Evolutionary conservation across 2,329 filamentous ascomycete genomes (phyloP).

Genomic region (Fusarium siculi): DNA sequence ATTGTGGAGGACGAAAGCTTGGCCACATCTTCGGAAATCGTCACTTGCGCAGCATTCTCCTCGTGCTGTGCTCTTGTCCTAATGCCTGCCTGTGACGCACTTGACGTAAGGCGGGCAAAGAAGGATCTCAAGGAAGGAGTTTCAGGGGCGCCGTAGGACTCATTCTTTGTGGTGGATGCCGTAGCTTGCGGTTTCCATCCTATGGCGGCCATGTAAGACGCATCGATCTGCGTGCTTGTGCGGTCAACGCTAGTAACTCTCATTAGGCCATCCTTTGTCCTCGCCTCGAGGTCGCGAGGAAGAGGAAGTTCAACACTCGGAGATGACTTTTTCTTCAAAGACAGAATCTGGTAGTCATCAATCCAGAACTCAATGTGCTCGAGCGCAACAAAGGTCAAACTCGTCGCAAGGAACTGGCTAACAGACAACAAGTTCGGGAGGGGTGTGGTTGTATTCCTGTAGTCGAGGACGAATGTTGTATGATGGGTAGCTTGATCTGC

Average conservation of each 20-base stretch:
- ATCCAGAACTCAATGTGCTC: constrained; percentile 90
- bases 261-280: constrained; percentile 90
- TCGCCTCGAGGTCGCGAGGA: constrained; percentile 81
- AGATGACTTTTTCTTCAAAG: constrained; percentile 85
- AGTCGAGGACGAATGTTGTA: constrained; percentile 95
- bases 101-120: constrained; percentile 79
- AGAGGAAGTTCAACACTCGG: constrained; percentile 78
- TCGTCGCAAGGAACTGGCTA: constrained; percentile 92
- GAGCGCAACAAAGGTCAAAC: constrained; percentile 92
- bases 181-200: constrained; percentile 77
- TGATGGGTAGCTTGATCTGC: constrained; percentile 72
- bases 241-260: constrained; percentile 82
- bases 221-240: constrained; percentile 92
- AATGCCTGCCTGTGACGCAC: constrained; percentile 60
- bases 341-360: constrained; percentile 84
- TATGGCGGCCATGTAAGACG: constrained; percentile 86
- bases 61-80: constrained; percentile 69
- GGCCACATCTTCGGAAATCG: constrained; percentile 77
- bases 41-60: constrained; percentile 70
- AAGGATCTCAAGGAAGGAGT: constrained; percentile 77
- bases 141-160: constrained; percentile 61
- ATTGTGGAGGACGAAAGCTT: constrained; percentile 79
- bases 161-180: constrained; percentile 54
- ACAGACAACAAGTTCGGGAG: constrained; percentile 87
- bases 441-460: constrained; percentile 87